Evolutionary conservation across 169 alveolate species (phyloP), one percentile per base, ranked within the genome.

Genomic region (Cryptosporidium muris): DNA sequence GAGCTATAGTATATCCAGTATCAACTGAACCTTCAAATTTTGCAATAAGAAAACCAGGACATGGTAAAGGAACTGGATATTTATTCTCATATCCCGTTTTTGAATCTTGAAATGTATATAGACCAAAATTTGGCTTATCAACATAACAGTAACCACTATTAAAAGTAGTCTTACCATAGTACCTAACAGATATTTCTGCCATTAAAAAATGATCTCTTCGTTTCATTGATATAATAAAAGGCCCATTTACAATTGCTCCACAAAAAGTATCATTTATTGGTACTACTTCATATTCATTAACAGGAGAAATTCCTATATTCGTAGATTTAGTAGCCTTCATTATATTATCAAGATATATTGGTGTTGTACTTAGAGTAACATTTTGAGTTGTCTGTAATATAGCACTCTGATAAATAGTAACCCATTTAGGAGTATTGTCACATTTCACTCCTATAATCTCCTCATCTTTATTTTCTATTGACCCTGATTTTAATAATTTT

Each of bases 231-330:
- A 64, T 64, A 40, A 38, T 8, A 45, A 64, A 64, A 3, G 80
- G 80, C 42, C 80, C 80, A n/a, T 16, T 64, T 9, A 45, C 60
- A 0, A 64, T 9, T 42, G 80, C 38, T 64, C 80, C 80, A 4
- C 58, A 56, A 64, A 64, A 64, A 14, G 60, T 4, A 11, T 51
- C 25, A 4, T 40, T 25, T 14, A 56, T 38, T 42, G 80, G 80
- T 40, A 43, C 54, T 42, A 64, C 45, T 8, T 16, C 80, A 43
- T 64, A 64, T 38, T 51, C 38, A 2, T 51, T n/a, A 0, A 36
- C 8, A 1, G 11, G 11, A 51, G 45, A 42, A 14, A 51, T 56
- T 40, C 38, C n/a, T 14, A 9, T 11, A 11, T 16, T 38, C 12
- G 45, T 12, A 42, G 80, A 56, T 12, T 40, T 16, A 4, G 48